phyloP scores from a whole-genome alignment of 768 basidiomycete genomes.

The Leucosporidium creatinivorum region DNA sequence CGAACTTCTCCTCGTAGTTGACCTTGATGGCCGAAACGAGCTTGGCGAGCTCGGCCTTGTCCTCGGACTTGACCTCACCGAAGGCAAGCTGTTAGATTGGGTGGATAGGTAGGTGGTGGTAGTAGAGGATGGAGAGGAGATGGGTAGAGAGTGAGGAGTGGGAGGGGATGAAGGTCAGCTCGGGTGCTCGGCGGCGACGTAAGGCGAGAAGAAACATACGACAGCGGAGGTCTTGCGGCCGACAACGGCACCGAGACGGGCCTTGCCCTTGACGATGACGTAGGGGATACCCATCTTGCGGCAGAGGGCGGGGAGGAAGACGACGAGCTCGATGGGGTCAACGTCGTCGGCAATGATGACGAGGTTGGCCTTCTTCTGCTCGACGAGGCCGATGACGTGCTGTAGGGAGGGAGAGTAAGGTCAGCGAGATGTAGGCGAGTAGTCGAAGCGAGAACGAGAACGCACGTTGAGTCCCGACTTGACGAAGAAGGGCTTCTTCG shows the following conservation, averaged over 20 bases:
- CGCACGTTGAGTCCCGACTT: constrained; percentile 83
- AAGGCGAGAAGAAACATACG: background rate
- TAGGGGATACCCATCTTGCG: constrained; percentile 99
- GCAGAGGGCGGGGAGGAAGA: constrained; percentile 96
- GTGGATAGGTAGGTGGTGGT: no score
- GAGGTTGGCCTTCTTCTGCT: constrained; percentile 94
- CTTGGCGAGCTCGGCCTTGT: constrained; percentile 84
- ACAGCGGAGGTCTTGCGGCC: constrained; percentile 98
- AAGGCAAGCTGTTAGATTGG: constrained; percentile 51
- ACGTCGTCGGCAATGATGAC: constrained; percentile 97
- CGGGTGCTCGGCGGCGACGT: background rate
- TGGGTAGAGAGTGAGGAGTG: no score
- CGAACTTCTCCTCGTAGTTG: constrained; percentile 83
- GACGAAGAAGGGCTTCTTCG: constrained; percentile 90
- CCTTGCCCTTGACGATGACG: constrained; percentile 91
- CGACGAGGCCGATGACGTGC: constrained; percentile 41
- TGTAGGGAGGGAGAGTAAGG: background rate
- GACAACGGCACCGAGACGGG: constrained; percentile 92
- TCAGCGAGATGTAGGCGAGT: background rate
- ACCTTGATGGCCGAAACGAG: constrained; percentile 89
- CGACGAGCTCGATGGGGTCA: constrained; percentile 97
- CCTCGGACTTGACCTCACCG: constrained; percentile 91
- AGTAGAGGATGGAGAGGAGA: no score
- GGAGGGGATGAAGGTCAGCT: no score
- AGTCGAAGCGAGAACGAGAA: background rate